Evolutionary conservation across 345 rosid species (phyloP).

Genomic region (Hibiscus mutabilis): DNA sequence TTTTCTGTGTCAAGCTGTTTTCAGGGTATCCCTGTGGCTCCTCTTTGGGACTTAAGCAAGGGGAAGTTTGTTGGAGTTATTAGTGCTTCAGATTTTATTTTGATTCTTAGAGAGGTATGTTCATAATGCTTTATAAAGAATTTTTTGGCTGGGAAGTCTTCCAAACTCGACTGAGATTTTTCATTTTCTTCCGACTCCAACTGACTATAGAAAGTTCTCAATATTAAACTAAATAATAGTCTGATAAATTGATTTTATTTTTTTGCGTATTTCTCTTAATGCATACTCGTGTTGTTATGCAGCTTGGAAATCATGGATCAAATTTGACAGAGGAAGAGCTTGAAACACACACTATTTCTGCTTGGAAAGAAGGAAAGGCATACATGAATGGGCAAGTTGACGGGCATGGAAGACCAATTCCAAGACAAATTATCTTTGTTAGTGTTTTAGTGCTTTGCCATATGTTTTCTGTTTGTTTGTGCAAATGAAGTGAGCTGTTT

Average conservation of each 20-base stretch:
- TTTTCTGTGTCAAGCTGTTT: conserved; percentile 25
- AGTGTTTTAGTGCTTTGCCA: background rate
- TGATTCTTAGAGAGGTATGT: conserved; percentile 71
- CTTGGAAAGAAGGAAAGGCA: background rate
- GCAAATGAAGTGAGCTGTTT: background rate
- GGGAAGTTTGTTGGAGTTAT: conserved; percentile 82
- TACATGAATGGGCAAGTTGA: background rate
- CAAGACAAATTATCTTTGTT: background rate
- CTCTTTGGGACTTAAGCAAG: conserved; percentile 66
- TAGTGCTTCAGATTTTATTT: conserved; percentile 72
- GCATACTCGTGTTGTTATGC: background rate
- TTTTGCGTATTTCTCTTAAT: background rate
- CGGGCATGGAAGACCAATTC: background rate
- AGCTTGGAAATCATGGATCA: background rate
- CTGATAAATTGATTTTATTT: background rate
- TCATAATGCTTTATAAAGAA: background rate
- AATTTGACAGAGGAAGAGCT: background rate
- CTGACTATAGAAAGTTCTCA: background rate
- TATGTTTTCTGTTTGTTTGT: background rate
- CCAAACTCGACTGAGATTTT: background rate
- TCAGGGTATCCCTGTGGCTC: conserved; percentile 79
- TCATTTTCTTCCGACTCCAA: background rate
- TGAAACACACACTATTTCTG: background rate
- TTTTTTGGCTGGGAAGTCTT: background rate
- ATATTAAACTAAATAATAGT: background rate